Percentiles rank a stretch among this genome's conserved stretches.
These are phyloP conservation scores for Podila minutissima DNA, from an alignment of 192 early-diverging fungal species.

Conservation along the genomic window DNA sequence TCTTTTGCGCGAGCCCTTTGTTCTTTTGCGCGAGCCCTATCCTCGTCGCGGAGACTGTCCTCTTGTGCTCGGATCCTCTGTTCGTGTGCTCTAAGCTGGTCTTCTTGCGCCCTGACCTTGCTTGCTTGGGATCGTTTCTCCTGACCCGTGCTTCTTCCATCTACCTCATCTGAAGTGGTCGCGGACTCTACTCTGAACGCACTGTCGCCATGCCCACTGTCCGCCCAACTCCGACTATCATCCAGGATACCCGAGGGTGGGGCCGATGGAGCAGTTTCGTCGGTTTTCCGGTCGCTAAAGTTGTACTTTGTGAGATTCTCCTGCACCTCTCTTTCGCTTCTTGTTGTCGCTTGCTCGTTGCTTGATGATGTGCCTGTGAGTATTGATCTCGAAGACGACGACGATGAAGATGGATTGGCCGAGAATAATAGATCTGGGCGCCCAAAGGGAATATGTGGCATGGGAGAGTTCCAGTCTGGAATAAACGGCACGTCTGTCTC, in stretches of 20 bases:
- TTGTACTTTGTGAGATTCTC: constrained; percentile 15
- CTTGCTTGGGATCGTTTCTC: background rate
- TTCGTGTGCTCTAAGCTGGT: background rate
- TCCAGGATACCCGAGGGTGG: constrained; percentile 1
- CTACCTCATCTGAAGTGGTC: background rate
- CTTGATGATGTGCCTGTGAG: background rate
- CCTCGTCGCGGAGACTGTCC: background rate
- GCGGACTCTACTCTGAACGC: background rate
- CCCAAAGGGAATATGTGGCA: background rate
- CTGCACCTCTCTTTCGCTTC: background rate
- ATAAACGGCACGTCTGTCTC: background rate
- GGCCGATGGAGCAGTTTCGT: constrained; percentile 21
- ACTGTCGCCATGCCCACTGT: background rate
- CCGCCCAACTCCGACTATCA: background rate
- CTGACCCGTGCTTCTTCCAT: no score
- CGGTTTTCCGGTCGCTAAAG: constrained; percentile 34
- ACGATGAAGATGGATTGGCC: background rate
- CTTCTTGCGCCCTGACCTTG: background rate
- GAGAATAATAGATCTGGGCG: background rate
- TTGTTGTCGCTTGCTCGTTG: background rate
- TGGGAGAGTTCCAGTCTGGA: background rate
- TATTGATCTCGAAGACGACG: background rate
- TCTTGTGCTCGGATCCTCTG: background rate
- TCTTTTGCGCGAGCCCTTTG: background rate
- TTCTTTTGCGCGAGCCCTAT: background rate